Conservation (phyloP, 164 flowering plant species). For the Pachysandra terminalis region DNA sequence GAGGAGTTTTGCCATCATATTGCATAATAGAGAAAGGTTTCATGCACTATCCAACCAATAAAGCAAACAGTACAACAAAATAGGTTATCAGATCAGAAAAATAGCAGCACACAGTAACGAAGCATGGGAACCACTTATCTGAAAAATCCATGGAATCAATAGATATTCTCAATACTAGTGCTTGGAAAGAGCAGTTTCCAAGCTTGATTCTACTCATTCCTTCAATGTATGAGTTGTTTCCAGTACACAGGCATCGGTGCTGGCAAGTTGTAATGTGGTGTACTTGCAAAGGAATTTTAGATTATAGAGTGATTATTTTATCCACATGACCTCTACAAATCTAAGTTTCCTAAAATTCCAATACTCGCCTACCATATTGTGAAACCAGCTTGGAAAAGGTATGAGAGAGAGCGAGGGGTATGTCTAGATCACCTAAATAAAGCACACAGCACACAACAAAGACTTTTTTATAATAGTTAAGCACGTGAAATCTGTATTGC, state of each 20-base stretch:
- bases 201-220: neutral
- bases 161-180: neutral
- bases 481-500: slow-evolving; percentile 3
- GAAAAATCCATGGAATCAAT: neutral
- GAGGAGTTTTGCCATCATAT: too few species aligned
- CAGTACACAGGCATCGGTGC: neutral
- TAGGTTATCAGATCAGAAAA: too few species aligned
- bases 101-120: neutral
- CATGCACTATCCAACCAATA: too few species aligned
- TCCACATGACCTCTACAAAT: neutral
- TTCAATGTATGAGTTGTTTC: neutral
- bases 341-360: neutral
- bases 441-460: neutral
- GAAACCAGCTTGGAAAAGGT: neutral
- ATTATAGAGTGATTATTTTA: neutral
- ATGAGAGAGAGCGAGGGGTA: too few species aligned
- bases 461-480: neutral
- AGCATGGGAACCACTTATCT: neutral
- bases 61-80: too few species aligned
- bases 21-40: too few species aligned
- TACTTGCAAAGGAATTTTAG: neutral
- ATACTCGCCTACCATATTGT: neutral
- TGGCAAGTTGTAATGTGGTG: neutral
- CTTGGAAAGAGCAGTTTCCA: neutral
- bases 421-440: neutral